These are phyloP conservation scores for Alectoria sarmentosa DNA, from an alignment of 495 filamentous ascomycete genomes.

Conservation along the genomic window DNA sequence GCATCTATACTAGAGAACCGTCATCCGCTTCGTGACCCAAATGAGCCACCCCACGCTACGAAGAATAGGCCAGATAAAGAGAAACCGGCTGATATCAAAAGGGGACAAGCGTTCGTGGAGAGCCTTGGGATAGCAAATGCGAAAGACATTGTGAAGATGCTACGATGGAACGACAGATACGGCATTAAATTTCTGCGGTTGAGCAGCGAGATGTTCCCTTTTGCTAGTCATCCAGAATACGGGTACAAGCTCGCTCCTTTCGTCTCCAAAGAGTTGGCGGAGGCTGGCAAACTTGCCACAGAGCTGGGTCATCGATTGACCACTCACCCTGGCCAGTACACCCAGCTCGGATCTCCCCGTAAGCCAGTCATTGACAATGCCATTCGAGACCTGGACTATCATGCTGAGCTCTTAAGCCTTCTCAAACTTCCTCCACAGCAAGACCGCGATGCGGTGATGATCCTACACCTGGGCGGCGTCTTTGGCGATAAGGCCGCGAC, in stretches of 20 bases:
- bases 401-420: constrained; percentile 75
- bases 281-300: constrained; percentile 70
- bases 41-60: constrained; percentile 66
- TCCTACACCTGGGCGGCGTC: constrained; percentile 87
- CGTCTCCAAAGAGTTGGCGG: constrained; percentile 66
- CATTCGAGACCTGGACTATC: constrained; percentile 80
- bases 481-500: constrained; percentile 85
- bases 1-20: constrained; percentile 85
- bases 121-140: constrained; percentile 75
- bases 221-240: constrained; percentile 79
- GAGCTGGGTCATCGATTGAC: constrained; percentile 81
- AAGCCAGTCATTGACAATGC: constrained; percentile 66
- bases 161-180: constrained; percentile 91
- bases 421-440: constrained; percentile 73
- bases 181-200: constrained; percentile 89
- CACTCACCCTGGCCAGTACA: constrained; percentile 89
- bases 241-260: constrained; percentile 86
- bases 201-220: constrained; percentile 95
- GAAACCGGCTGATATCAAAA: constrained; percentile 52
- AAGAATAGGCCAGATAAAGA: constrained; percentile 77
- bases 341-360: constrained; percentile 77
- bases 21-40: constrained; percentile 67
- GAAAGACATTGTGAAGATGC: constrained; percentile 72
- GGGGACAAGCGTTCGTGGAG: constrained; percentile 68
- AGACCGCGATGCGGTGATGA: constrained; percentile 87